Percentiles rank a stretch among this genome's conserved stretches.
Conservation (phyloP, 2,329 filamentous ascomycete species). For the Colletotrichum spinosum region DNA sequence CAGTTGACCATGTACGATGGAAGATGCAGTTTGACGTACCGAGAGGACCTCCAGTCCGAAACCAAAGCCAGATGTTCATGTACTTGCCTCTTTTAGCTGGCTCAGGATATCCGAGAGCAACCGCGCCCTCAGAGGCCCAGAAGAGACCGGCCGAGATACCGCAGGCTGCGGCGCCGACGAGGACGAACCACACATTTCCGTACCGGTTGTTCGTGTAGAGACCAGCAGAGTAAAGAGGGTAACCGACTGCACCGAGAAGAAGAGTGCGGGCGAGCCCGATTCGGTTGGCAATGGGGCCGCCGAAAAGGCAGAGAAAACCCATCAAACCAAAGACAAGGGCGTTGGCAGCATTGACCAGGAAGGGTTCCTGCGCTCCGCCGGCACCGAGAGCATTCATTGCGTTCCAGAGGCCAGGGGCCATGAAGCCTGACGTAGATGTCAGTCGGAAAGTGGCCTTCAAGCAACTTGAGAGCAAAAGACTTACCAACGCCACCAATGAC, state of each 20-base stretch:
- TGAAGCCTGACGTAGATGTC: conserved; percentile 45
- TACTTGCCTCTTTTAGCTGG: conserved; percentile 58
- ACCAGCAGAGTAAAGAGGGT: conserved; percentile 59
- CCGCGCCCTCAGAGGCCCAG: conserved; percentile 62
- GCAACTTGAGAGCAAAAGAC: not conserved
- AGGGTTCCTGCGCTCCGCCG: conserved; percentile 63
- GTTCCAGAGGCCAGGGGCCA: conserved; percentile 65
- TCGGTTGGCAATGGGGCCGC: conserved; percentile 59
- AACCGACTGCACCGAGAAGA: conserved; percentile 57
- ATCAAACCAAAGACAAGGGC: conserved; percentile 61
- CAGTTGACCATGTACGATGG: no score
- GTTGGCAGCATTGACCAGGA: conserved; percentile 64
- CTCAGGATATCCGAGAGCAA: conserved; percentile 62
- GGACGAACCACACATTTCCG: conserved; percentile 63
- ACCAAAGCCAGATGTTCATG: conserved; percentile 53
- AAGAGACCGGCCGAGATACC: conserved; percentile 62
- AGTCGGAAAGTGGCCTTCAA: no score
- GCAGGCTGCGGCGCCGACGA: conserved; percentile 60
- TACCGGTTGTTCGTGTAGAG: conserved; percentile 62
- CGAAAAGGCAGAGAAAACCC: conserved; percentile 59
- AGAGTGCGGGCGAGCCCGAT: conserved; percentile 60
- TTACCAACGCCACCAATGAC: conserved; percentile 62
- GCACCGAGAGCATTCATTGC: conserved; percentile 66
- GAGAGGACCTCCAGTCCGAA: conserved; percentile 60
- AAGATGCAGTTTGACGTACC: no score